A percentile compares a stretch with the other conserved stretches of the same genome.
These are phyloP conservation scores for Paramecium tetraurelia DNA, from an alignment of 73 alveolate species.

Conservation along the genomic window DNA sequence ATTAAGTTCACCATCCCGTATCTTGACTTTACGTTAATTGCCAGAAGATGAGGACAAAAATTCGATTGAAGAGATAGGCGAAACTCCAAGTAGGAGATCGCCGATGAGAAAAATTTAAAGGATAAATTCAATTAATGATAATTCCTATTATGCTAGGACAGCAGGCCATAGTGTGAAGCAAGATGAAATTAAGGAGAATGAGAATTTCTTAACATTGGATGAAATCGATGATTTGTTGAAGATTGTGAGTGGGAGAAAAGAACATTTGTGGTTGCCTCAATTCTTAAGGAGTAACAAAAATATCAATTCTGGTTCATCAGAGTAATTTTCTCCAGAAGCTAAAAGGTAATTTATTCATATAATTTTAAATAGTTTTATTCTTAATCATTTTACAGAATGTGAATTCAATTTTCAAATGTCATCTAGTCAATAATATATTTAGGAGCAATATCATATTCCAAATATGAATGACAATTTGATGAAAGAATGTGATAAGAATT, in stretches of 20 bases:
- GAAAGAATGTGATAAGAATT: background rate
- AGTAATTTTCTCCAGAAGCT: constrained; percentile 29
- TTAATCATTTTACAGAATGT: constrained; percentile 35
- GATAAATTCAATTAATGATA: background rate
- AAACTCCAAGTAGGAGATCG: background rate
- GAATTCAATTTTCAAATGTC: background rate
- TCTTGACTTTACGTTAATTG: background rate
- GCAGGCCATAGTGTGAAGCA: background rate
- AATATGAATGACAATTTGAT: background rate
- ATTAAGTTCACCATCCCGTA: constrained; percentile 12
- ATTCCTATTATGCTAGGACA: background rate
- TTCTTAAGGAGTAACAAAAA: constrained; percentile 32
- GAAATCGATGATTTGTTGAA: constrained; percentile 38
- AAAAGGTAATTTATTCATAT: background rate
- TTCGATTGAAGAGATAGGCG: background rate
- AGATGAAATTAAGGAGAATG: background rate
- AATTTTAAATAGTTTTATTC: background rate
- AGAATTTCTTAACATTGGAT: background rate
- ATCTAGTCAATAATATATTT: background rate
- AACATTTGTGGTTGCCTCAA: constrained; percentile 2
- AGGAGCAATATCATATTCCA: background rate
- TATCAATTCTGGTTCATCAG: background rate
- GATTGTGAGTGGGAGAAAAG: background rate
- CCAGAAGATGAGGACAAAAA: background rate
- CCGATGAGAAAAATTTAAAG: background rate